Base-by-base conservation (phyloP, 345 rosid genomes). In the Pelargonium nanum region DNA sequence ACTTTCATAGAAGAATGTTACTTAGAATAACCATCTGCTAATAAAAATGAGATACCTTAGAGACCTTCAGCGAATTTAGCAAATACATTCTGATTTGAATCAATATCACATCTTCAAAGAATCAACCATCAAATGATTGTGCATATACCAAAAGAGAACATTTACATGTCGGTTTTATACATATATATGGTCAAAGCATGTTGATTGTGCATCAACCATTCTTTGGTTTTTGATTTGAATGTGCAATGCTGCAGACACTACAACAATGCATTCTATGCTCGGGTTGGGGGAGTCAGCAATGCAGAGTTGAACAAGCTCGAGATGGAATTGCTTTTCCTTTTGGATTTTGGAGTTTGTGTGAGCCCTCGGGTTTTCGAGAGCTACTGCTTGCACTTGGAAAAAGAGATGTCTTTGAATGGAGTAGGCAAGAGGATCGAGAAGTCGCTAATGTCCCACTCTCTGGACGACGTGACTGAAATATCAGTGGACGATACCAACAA, bases 251-350 rank as follows among this genome's bases (percentile, higher is more conserved):
- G 72, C 73, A 91, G 96, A 71, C 96, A 88, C 58, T 83, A 88
- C 65, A 83, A 86, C 78, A 91, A 88, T 51, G 90, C 83, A 9
- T 76, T 88, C 72, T 88, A 81, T 26, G 98, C 98, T 0, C 62
- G 75, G 32, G 90, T 88, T 0, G 98, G 98, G n/a, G 98, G 98
- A 26, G 83, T 91, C 63, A 88, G 78, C 81, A 91, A 86, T 48
- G 76, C 74, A 0, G 96, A 88, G 65, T 63, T 92, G 75, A 91
- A 91, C 81, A 80, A 69, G 75, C 78, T 91, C 24, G 96, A 92
- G 64, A 40, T 86, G 4, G 89, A 92, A 53, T 79, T 92, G 56
- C 95, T 92, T n/a, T 77, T 86, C 59, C 92, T 83, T 12, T 68
- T 89, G 55, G 93, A 86, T 72, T 88, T 86, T 20, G 80, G 83